phyloP scores from a whole-genome alignment of 805 yeast genomes.

The Yamadazyma philogaea region DNA sequence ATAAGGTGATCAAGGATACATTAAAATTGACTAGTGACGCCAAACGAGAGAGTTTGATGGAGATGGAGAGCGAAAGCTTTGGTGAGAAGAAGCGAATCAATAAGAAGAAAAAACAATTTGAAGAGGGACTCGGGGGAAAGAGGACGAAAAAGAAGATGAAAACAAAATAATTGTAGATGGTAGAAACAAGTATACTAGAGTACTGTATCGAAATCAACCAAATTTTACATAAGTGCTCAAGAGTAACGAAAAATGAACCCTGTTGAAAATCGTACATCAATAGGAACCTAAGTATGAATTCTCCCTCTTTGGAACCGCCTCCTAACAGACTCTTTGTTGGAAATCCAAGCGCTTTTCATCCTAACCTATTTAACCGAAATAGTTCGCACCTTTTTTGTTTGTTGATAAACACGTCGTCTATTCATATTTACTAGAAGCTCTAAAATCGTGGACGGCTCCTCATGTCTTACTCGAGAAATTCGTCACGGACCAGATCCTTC shows the following conservation, averaged over 20 bases:
- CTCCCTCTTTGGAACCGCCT: too few relatives aligned
- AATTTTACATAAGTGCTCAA: too few relatives aligned
- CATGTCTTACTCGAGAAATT: conserved; percentile 20
- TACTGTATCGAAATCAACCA: too few relatives aligned
- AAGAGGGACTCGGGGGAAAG: not conserved
- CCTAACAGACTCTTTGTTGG: too few relatives aligned
- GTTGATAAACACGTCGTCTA: conserved; percentile 10
- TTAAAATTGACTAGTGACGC: conserved; percentile 73
- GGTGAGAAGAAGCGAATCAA: conserved; percentile 67
- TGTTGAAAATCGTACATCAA: too few relatives aligned
- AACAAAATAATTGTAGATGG: too few relatives aligned
- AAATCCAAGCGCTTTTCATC: too few relatives aligned
- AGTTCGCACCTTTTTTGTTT: conserved; percentile 6
- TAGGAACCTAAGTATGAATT: too few relatives aligned
- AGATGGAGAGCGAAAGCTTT: conserved; percentile 87
- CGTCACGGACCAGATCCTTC: conserved; percentile 27
- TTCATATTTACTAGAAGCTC: not conserved
- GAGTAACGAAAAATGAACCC: too few relatives aligned
- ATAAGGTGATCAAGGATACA: conserved; percentile 68
- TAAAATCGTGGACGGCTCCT: not conserved
- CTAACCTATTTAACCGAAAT: not conserved
- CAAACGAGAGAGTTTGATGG: conserved; percentile 86
- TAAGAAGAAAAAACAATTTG: conserved; percentile 27
- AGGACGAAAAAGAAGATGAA: conserved; percentile 8
- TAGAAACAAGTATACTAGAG: too few relatives aligned